Conservation (phyloP, 345 rosid genomes). For the Eucalyptus erythrocorys region DNA sequence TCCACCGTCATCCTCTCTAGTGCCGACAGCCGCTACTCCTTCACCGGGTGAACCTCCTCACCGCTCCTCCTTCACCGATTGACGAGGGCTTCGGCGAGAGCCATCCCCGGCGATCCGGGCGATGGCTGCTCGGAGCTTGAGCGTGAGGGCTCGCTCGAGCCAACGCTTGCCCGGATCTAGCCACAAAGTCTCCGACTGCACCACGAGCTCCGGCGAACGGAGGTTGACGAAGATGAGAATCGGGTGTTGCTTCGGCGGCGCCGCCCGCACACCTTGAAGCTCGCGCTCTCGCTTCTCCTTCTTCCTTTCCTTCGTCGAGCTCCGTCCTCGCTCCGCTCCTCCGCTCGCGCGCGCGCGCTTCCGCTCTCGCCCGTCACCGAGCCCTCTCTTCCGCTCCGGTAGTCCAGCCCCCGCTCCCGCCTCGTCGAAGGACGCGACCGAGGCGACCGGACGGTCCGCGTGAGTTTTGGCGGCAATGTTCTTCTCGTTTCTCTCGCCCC, state of each 20-base stretch:
- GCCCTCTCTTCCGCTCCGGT: slow-evolving; percentile 35
- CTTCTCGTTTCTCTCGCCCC: neutral
- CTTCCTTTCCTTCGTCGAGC: neutral
- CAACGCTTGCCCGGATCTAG: too few species aligned
- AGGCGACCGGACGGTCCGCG: slow-evolving; percentile 8
- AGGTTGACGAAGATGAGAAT: neutral
- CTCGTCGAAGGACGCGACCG: slow-evolving; percentile 10
- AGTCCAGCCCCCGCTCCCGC: slow-evolving; percentile 20
- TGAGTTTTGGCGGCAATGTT: neutral
- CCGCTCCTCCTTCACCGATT: too few species aligned
- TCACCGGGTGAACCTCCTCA: too few species aligned
- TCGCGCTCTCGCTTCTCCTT: neutral
- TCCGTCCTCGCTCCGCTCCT: neutral
- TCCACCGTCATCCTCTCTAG: too few species aligned
- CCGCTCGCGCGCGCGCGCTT: neutral
- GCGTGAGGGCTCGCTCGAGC: too few species aligned
- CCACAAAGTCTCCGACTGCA: neutral
- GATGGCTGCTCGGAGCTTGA: too few species aligned
- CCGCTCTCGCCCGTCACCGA: neutral
- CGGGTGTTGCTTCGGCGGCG: neutral
- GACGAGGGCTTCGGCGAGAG: too few species aligned
- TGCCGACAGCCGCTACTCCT: too few species aligned
- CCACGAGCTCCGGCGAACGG: neutral
- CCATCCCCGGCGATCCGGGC: too few species aligned
- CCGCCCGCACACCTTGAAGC: neutral